Evolutionary conservation across 192 early-diverging fungal genomes (phyloP).

Genomic region (Backusella circina): DNA sequence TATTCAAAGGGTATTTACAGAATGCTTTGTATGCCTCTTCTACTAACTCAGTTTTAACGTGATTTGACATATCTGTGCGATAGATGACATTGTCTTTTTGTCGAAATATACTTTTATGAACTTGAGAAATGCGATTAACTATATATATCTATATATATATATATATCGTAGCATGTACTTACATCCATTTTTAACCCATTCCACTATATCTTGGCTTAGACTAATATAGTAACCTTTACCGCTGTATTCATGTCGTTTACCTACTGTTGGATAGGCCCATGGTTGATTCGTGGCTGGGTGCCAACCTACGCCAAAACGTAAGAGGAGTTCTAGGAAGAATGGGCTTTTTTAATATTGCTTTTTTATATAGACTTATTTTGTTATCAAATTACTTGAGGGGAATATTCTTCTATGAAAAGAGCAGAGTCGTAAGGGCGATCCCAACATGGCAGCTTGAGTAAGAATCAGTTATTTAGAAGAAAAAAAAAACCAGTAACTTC

Average conservation of each 20-base stretch:
- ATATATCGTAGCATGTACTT: neutral
- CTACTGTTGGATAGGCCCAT: conserved; percentile 17
- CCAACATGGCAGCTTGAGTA: conserved; percentile 2
- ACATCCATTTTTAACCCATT: conserved; percentile 1
- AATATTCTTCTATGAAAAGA: neutral
- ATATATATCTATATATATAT: neutral
- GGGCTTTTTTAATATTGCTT: neutral
- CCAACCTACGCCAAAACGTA: conserved; percentile 11
- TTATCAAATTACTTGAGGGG: conserved; percentile 8
- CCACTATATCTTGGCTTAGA: neutral
- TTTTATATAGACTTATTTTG: neutral
- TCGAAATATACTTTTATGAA: neutral
- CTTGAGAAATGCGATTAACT: neutral
- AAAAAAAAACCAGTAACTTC: neutral
- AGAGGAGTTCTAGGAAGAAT: conserved; percentile 1
- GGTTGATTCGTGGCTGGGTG: neutral
- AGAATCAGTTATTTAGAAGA: no score
- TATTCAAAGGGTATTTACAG: neutral
- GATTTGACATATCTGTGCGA: conserved; percentile 11
- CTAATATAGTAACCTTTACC: conserved; percentile 19
- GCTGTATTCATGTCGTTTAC: neutral
- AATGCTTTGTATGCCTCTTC: neutral
- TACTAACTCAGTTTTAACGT: neutral
- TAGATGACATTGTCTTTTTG: neutral
- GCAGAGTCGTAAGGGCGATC: conserved; percentile 11